Percentiles rank a stretch among this genome's conserved stretches.
Evolutionary conservation across 2,329 filamentous ascomycete genomes (phyloP).

Genomic region (Ophiostoma perfectum): DNA sequence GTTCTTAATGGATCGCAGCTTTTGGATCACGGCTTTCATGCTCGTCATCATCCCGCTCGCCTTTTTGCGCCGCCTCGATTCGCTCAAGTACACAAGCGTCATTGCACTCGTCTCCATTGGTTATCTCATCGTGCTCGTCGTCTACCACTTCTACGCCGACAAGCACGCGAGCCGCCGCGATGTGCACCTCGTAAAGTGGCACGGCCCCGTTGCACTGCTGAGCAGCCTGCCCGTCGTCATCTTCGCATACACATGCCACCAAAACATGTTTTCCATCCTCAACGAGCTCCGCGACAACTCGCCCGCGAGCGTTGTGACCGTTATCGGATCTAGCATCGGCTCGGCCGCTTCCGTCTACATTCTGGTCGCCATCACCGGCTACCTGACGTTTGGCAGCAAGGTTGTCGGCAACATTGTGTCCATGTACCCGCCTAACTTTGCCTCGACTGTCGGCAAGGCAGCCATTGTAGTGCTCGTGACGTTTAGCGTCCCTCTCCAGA

Average conservation of each 20-base stretch:
- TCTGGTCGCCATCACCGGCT: constrained; percentile 88
- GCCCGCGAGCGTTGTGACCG: constrained; percentile 66
- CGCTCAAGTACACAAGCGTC: constrained; percentile 93
- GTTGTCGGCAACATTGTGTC: constrained; percentile 89
- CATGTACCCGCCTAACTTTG: constrained; percentile 75
- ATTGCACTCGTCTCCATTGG: constrained; percentile 88
- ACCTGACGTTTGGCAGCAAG: constrained; percentile 87
- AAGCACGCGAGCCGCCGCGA: constrained; percentile 66
- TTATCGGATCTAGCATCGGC: constrained; percentile 79
- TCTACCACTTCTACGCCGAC: constrained; percentile 86
- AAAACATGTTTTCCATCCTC: constrained; percentile 99
- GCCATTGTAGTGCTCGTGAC: constrained; percentile 95
- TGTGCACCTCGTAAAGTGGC: constrained; percentile 70
- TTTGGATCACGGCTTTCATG: constrained; percentile 99
- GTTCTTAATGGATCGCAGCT: constrained; percentile 83
- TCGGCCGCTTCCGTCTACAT: constrained; percentile 83
- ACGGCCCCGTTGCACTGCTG: constrained; percentile 69
- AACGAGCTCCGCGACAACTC: constrained; percentile 90
- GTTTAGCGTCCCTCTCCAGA: constrained; percentile 92
- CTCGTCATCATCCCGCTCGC: constrained; percentile 90
- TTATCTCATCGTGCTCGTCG: constrained; percentile 86
- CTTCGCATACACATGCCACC: constrained; percentile 99
- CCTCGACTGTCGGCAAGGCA: constrained; percentile 86
- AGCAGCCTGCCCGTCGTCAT: constrained; percentile 91
- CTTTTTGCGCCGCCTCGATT: constrained; percentile 86